These are phyloP conservation scores for Geotrichum macrosporum DNA, from an alignment of 1,139 yeast genomes.

Conservation along the genomic window DNA sequence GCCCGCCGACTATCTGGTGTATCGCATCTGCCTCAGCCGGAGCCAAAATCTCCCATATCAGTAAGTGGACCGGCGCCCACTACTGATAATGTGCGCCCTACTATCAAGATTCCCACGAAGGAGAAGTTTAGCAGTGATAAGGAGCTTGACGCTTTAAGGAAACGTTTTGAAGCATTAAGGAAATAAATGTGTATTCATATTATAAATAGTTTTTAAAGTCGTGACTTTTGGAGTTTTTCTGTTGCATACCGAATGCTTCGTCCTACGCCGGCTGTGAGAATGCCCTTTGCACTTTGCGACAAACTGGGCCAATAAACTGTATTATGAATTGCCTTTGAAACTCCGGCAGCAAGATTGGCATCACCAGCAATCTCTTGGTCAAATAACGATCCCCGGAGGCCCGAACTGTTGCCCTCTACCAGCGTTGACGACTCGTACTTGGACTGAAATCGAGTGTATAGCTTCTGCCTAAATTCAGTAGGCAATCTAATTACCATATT, in stretches of 20 bases:
- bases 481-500: slow-evolving; percentile 48
- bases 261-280: slow-evolving; percentile 76
- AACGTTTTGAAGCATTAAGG: slow-evolving; percentile 51
- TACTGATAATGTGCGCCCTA: slow-evolving; percentile 45
- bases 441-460: slow-evolving; percentile 43
- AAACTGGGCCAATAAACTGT: slow-evolving; percentile 69
- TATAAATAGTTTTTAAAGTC: slow-evolving; percentile 14
- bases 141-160: slow-evolving; percentile 50
- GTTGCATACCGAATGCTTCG: slow-evolving; percentile 72
- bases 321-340: slow-evolving; percentile 47
- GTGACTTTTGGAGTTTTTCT: slow-evolving; percentile 53
- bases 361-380: slow-evolving; percentile 44
- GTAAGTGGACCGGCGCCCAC: slow-evolving; percentile 47
- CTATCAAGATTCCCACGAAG: slow-evolving; percentile 26
- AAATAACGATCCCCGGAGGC: slow-evolving; percentile 31
- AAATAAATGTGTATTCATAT: slow-evolving; percentile 27
- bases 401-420: slow-evolving; percentile 8
- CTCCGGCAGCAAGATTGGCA: slow-evolving; percentile 39
- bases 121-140: slow-evolving; percentile 29
- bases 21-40: slow-evolving; percentile 28
- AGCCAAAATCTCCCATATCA: slow-evolving; percentile 43
- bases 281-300: slow-evolving; percentile 74
- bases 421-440: slow-evolving; percentile 29
- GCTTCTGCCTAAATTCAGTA: slow-evolving; percentile 45
- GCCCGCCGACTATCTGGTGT: slow-evolving; percentile 27